Conservation (phyloP, 768 basidiomycete species). For the Termitomyces sp. region DNA sequence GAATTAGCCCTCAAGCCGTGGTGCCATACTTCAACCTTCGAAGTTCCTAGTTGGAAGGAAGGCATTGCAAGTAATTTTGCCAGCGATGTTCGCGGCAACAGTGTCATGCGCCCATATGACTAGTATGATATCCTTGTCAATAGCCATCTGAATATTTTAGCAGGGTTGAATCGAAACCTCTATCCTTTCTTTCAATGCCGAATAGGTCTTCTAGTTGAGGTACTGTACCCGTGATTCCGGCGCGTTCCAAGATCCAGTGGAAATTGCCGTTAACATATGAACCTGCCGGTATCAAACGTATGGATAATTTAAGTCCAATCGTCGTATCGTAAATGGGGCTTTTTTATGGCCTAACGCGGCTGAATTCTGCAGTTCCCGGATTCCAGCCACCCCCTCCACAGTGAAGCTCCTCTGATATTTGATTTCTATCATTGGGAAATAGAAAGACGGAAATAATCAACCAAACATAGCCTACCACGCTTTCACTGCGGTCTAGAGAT, state of each 20-base stretch:
- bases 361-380: neutral
- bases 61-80: slow-evolving; percentile 45
- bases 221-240: neutral
- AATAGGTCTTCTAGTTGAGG: neutral
- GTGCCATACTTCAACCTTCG: slow-evolving; percentile 48
- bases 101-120: slow-evolving; percentile 37
- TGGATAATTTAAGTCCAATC: neutral
- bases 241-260: no score
- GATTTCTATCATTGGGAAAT: neutral
- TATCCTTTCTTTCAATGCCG: neutral
- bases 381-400: neutral
- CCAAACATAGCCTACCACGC: neutral
- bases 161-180: neutral
- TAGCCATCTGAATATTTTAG: neutral
- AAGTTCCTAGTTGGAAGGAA: slow-evolving; percentile 38
- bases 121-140: slow-evolving; percentile 4
- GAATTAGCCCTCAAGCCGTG: slow-evolving; percentile 45
- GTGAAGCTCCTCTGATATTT: neutral
- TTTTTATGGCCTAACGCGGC: no score
- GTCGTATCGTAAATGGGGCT: no score
- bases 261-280: no score
- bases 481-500: neutral
- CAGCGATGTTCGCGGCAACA: slow-evolving; percentile 41
- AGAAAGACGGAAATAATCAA: neutral
- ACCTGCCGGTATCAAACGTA: neutral